A percentile compares a stretch with the other conserved stretches of the same genome.
These are phyloP conservation scores for Bretschneidera sinensis DNA, from an alignment of 345 rosid species.

Conservation along the genomic window DNA sequence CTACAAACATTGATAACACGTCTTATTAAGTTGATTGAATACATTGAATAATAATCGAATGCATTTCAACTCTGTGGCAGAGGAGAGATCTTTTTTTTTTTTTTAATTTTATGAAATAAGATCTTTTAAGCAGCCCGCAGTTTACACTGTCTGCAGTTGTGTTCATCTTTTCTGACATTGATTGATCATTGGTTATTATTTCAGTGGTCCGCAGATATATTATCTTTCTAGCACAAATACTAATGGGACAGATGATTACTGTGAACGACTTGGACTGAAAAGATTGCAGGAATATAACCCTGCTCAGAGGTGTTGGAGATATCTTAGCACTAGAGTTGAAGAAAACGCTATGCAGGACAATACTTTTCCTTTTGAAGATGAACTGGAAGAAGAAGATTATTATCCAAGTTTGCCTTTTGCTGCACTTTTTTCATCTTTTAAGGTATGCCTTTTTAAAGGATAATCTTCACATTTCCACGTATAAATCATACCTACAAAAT, in stretches of 20 bases:
- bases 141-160: neutral
- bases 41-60: neutral
- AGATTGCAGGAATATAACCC: constrained; percentile 67
- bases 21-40: no score
- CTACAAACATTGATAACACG: no score
- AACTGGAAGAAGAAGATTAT: constrained; percentile 79
- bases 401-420: constrained; percentile 95
- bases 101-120: no score
- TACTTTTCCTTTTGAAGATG: constrained; percentile 61
- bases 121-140: no score
- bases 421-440: constrained; percentile 79
- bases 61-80: neutral
- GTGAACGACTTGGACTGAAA: constrained; percentile 77
- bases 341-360: constrained; percentile 33
- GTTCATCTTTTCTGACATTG: neutral
- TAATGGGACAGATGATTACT: constrained; percentile 68
- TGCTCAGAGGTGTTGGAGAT: constrained; percentile 75
- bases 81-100: no score
- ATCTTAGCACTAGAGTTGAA: constrained; percentile 60
- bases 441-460: constrained; percentile 38
- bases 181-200: constrained; percentile 11
- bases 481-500: neutral
- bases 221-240: constrained; percentile 55
- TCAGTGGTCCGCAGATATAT: constrained; percentile 69
- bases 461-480: neutral